Evolutionary conservation across 768 basidiomycete species (phyloP), one percentile per base, ranked within the genome.

Genomic region (Melanogaster broomeanus): DNA sequence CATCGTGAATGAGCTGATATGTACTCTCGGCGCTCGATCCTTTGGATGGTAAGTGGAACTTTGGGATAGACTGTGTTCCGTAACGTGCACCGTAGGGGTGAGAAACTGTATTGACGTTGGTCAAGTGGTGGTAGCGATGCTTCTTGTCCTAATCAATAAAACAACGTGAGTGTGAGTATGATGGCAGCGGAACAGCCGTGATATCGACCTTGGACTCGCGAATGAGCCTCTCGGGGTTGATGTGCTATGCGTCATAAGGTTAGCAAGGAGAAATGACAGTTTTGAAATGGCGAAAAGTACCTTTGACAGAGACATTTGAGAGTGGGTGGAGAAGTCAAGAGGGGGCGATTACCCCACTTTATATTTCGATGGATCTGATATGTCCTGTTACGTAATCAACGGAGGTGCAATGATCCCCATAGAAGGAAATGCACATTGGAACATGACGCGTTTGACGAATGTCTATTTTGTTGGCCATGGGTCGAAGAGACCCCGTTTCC

Each of bases 161-260:
- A 42, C 11, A 24, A 40, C 48, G 13, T 58, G 39, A n/a, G n/a
- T n/a, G n/a, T n/a, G n/a, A 30, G 42, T 16, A 16, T 15, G 24
- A 35, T n/a, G 5, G 11, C 10, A 5, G 25, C 34, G 25, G 18
- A 6, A 11, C 16, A 46, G 46, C 6, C 43, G 40, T 24, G 58
- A 63, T 48, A 63, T 40, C 41, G 27, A 82, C 87, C 65, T 74
- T 76, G 19, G 85, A 69, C 34, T 81, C 72, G 57, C 75, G 75
- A 37, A 93, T 72, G 65, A 93, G 77, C 44, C 73, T 70, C 49
- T 87, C 86, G 2, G 88, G 70, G 67, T 90, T 81, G 61, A 92
- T 72, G 58, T 84, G 85, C 85, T 87, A 27, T 35, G 45, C 47
- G 13, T 10, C 2, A 19, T 4, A 42, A 2, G 30, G 48, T 47